These are phyloP conservation scores for Diaporthe vexans DNA, from an alignment of 2,329 filamentous ascomycete genomes.

Conservation along the genomic window DNA sequence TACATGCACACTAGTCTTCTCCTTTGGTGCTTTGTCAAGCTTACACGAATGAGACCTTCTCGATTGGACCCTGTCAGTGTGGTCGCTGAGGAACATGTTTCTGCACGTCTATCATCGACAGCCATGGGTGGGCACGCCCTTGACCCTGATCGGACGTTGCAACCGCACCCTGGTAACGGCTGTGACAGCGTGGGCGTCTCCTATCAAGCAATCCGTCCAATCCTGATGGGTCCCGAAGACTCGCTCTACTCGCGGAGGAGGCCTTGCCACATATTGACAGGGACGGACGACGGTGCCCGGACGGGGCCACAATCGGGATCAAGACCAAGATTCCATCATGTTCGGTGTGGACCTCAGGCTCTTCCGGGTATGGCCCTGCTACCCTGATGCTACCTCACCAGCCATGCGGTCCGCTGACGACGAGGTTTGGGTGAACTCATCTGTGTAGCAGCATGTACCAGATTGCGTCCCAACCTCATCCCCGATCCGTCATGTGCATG, in stretches of 20 bases:
- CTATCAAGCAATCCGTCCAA: constrained; percentile 7
- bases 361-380: background rate
- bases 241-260: background rate
- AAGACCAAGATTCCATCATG: background rate
- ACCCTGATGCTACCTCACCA: background rate
- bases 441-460: constrained; percentile 5
- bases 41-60: constrained; percentile 33
- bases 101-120: background rate
- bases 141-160: constrained; percentile 14
- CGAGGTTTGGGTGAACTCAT: background rate
- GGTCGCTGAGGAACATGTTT: constrained; percentile 13
- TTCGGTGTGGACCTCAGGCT: background rate
- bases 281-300: constrained; percentile 22
- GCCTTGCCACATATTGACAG: constrained; percentile 23
- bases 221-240: constrained; percentile 16
- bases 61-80: constrained; percentile 15
- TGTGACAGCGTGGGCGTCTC: background rate
- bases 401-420: background rate
- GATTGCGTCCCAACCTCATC: background rate
- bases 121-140: constrained; percentile 10
- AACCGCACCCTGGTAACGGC: background rate
- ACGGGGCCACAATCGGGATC: background rate
- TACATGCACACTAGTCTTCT: constrained; percentile 6
- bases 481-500: background rate
- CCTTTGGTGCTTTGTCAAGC: constrained; percentile 35